Evolutionary conservation across 768 basidiomycete species (phyloP), one percentile per base, ranked within the genome.

Genomic region (Dioszegia aurantiaca): DNA sequence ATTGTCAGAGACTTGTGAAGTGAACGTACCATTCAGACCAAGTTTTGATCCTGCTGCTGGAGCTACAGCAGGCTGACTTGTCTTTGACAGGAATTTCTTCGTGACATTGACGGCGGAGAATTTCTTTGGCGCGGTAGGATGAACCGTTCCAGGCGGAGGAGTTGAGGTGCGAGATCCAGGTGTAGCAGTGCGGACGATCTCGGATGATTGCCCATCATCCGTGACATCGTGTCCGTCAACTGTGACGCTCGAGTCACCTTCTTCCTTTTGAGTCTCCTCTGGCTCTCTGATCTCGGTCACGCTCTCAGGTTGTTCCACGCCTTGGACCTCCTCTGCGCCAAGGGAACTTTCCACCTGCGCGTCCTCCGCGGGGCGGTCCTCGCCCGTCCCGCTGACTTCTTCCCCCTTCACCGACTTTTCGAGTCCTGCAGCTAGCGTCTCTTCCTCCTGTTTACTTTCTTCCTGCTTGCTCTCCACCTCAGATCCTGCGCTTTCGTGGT

Each of bases 41-140:
- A 48, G 36, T 37, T 56, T 56, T 39, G 58, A 4, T 31, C 48
- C 62, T 21, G 72, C 67, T 14, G 65, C 66, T 40, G 84, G 79
- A 41, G 85, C 77, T 5, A 85, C 85, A 56, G 87, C 87, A 42
- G 84, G 79, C 43, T 85, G 77, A 6, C 84, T 85, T 55, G 87
- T 87, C 82, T 93, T 94, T 80, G 91, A 88, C 41, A 97, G 80
- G 77, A 97, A 98, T 78, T 89, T 90, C 84, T 92, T 94, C 80
- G 90, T 94, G 77, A 97, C 90, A 73, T 90, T 91, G 62, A 90
- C 84, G 27, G 90, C 84, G 73, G 81, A 89, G 77, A 92, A 93
- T 70, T 87, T 86, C 81, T 97, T 98, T 1, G 73, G 51, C 10
- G 60, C 62, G 12, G 58, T 33, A 14, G 17, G 16, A 6, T 28